Base-by-base conservation (phyloP, 1,284 basidiomycete species). In the Takashimella tepidaria region DNA sequence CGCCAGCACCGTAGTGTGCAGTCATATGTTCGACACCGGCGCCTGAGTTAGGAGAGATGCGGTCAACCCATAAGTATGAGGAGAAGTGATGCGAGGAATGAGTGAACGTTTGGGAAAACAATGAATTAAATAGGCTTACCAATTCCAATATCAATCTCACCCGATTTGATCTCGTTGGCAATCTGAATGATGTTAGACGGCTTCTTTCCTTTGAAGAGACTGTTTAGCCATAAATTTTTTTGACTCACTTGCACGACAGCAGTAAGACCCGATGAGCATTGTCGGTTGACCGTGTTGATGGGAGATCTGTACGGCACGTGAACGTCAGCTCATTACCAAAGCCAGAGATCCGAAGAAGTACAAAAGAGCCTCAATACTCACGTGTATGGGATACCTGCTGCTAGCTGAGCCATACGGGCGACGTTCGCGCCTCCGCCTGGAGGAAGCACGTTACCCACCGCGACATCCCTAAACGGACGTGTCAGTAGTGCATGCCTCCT, bases 1-100 rank as follows among this genome's bases (percentile, higher is more conserved):
- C 83, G 63, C 79, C 80, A 23, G 88, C 80, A 43, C 88, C 89
- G 69, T 82, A 92, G 53, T 88, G 86, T 67, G 84, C 83, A 0
- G 92, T 92, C 95, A 98, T 98, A 47, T 85, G 88, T 78, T 98
- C 95, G 40, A 93, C 92, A 69, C 95, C 95, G 47, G 91, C 90
- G 68, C 89, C 89, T 89, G 51, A 54, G 45, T 47, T 42, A 26
- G 26, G 59, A 45, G 45, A 37, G 46, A 59, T 23, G 57, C n/a
- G n/a, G n/a, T n/a, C n/a, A n/a, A n/a, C n/a, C n/a, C n/a, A n/a
- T n/a, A n/a, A 25, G 45, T 47, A 42, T 22, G 27, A 47, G 40
- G n/a, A 26, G 37, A 24, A 48, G 10, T 20, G 19, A 49, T 23
- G 42, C 27, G 42, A 46, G 40, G n/a, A 13, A 19, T 40, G 4